Conservation (phyloP, 225 moss, liverwort and hornwort genomes). For the Thuidium tamariscinum region DNA sequence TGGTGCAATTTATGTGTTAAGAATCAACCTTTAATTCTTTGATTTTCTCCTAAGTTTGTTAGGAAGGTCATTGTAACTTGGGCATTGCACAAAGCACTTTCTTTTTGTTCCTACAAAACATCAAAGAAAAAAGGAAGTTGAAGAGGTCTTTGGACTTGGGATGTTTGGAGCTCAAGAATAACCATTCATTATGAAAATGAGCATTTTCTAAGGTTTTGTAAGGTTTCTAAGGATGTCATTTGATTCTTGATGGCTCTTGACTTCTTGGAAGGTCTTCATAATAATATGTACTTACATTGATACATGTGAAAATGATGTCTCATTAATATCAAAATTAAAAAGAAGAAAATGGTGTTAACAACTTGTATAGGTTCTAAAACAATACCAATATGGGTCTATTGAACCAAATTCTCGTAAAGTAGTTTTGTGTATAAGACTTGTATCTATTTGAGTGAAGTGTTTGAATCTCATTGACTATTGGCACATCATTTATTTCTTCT, state of each 20-base stretch:
- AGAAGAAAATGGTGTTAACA: accelerated
- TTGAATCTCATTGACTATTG: accelerated
- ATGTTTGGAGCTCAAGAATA: not conserved
- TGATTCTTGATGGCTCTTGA: not conserved
- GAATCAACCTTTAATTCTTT: not conserved
- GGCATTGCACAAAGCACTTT: not conserved
- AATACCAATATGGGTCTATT: not conserved
- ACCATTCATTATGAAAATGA: not conserved
- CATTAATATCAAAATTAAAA: not conserved
- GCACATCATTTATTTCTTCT: accelerated
- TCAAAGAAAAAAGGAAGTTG: too few relatives aligned
- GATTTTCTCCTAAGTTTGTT: not conserved
- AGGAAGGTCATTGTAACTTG: not conserved
- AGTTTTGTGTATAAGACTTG: accelerated
- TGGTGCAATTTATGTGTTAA: not conserved
- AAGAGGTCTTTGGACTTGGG: not conserved
- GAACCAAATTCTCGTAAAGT: not conserved
- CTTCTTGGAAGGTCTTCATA: too few relatives aligned
- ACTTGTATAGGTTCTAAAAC: accelerated
- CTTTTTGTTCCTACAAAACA: not conserved
- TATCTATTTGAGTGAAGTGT: not conserved
- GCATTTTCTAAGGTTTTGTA: too few relatives aligned
- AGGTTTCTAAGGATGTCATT: not conserved
- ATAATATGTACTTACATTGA: too few relatives aligned
- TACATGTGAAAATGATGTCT: not conserved